Conservation (phyloP, 1,284 basidiomycete genomes). For the Malassezia slooffiae region DNA sequence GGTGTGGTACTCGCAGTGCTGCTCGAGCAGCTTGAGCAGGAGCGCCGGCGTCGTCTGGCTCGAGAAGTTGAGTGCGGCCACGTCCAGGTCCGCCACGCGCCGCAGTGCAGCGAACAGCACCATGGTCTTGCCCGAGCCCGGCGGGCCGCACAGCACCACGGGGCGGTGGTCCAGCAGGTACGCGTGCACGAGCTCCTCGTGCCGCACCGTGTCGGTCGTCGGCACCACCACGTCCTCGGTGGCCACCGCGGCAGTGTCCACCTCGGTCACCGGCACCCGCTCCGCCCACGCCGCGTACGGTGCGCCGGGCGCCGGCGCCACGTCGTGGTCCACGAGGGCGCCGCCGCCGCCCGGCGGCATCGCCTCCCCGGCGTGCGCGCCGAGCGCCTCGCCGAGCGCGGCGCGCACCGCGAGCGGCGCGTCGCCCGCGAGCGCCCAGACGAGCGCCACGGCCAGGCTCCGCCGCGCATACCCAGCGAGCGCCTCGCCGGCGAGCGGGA, state of each 20-base stretch:
- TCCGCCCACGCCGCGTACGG: slow-evolving; percentile 84
- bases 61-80: slow-evolving; percentile 97
- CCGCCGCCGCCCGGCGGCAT: slow-evolving; percentile 55
- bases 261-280: slow-evolving; percentile 79
- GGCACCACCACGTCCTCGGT: slow-evolving; percentile 94
- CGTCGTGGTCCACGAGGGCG: slow-evolving; percentile 90
- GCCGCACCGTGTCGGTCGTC: slow-evolving; percentile 94
- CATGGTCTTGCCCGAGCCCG: slow-evolving; percentile 99
- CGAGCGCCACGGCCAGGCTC: slow-evolving; percentile 77
- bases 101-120: slow-evolving; percentile 96
- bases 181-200: slow-evolving; percentile 95
- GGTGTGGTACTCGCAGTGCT: slow-evolving; percentile 98
- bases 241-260: slow-evolving; percentile 89
- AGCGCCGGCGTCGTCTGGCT: slow-evolving; percentile 96
- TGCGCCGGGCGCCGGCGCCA: slow-evolving; percentile 46
- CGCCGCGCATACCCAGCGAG: slow-evolving; percentile 83
- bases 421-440: slow-evolving; percentile 98
- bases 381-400: slow-evolving; percentile 77
- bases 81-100: slow-evolving; percentile 96
- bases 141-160: slow-evolving; percentile 93
- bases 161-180: slow-evolving; percentile 99
- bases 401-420: slow-evolving; percentile 78
- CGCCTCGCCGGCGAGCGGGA: slow-evolving; percentile 71
- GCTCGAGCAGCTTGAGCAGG: slow-evolving; percentile 97
- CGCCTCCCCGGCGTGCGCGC: slow-evolving; percentile 60